Evolutionary conservation across 768 basidiomycete species (phyloP).

Genomic region (Ephemerocybe angulata): DNA sequence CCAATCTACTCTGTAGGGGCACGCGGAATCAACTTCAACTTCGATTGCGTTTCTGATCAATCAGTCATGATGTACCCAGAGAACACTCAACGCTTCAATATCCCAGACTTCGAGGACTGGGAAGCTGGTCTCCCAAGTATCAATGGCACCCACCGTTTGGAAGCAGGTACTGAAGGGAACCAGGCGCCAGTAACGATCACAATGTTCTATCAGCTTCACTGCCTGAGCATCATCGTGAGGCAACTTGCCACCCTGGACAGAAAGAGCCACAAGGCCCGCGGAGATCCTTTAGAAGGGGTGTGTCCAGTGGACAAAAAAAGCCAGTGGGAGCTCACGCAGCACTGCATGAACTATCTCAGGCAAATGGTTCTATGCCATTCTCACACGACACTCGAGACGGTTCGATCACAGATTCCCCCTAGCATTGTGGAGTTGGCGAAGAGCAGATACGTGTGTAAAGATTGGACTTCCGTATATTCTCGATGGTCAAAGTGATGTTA

Average conservation of each 20-base stretch:
- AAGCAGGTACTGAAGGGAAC: background rate
- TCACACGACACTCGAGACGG: background rate
- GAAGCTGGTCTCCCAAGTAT: background rate
- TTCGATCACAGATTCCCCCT: background rate
- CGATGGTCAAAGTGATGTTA: too few relatives aligned
- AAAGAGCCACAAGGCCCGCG: background rate
- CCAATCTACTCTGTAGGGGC: background rate
- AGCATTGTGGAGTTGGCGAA: background rate
- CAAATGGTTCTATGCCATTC: background rate
- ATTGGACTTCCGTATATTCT: background rate
- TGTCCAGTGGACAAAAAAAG: background rate
- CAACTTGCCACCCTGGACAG: background rate
- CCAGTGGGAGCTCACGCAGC: background rate
- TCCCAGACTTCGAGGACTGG: background rate
- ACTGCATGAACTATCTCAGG: background rate
- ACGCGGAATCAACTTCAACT: background rate
- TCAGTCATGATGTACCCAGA: background rate
- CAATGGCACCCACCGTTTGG: background rate
- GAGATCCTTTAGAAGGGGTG: background rate
- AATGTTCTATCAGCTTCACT: background rate
- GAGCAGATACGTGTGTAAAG: background rate
- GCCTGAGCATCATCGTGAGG: background rate
- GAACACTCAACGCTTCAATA: background rate
- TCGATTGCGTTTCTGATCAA: background rate
- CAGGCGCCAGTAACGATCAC: background rate